These are phyloP conservation scores for Teunomyces barrocoloradensis DNA, from an alignment of 805 yeast species.

Conservation along the genomic window DNA sequence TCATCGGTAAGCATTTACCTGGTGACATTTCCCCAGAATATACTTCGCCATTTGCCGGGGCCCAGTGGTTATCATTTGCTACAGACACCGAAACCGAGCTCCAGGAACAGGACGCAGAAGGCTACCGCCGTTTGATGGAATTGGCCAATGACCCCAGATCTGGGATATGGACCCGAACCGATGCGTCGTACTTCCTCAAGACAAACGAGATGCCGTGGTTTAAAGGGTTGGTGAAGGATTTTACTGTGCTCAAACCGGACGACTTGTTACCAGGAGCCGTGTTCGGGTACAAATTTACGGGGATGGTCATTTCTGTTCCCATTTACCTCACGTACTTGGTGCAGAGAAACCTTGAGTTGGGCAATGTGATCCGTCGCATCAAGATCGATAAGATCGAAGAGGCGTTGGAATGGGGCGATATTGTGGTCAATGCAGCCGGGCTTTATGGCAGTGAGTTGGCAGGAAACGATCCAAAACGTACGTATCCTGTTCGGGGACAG, in stretches of 20 bases:
- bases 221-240: constrained; percentile 40
- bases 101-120: constrained; percentile 42
- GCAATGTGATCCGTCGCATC: constrained; percentile 48
- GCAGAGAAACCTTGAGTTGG: constrained; percentile 42
- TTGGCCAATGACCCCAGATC: constrained; percentile 49
- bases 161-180: constrained; percentile 33
- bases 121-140: constrained; percentile 46
- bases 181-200: constrained; percentile 11
- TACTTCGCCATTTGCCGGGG: constrained; percentile 71
- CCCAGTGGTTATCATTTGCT: constrained; percentile 68
- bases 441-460: constrained; percentile 41
- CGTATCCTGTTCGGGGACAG: constrained; percentile 60
- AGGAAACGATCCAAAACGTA: constrained; percentile 41
- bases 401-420: constrained; percentile 43
- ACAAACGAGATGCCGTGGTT: constrained; percentile 43
- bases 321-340: constrained; percentile 54
- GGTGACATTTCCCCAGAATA: constrained; percentile 53
- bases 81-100: constrained; percentile 24
- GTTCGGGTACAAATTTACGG: constrained; percentile 48
- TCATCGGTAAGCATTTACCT: constrained; percentile 44
- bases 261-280: constrained; percentile 43
- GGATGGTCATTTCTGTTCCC: constrained; percentile 59
- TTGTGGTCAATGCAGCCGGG: constrained; percentile 61
- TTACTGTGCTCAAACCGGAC: constrained; percentile 24
- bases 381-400: constrained; percentile 44